These are phyloP conservation scores for Neonectria sp. DNA, from an alignment of 2,329 filamentous ascomycete species.

Conservation along the genomic window DNA sequence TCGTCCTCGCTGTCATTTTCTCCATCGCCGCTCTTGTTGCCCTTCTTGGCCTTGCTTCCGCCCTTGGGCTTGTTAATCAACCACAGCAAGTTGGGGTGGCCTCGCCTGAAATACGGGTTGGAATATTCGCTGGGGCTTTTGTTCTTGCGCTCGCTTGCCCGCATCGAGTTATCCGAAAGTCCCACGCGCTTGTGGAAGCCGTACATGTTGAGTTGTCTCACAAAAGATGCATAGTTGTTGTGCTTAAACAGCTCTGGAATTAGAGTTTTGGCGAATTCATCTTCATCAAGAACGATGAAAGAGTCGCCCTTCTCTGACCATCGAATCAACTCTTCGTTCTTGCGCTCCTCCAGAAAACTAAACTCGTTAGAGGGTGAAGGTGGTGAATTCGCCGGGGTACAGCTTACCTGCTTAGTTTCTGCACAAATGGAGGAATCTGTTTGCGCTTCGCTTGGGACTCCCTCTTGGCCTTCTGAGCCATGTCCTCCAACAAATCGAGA, in stretches of 20 bases:
- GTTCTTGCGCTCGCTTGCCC: slow-evolving; percentile 95
- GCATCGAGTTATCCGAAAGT: slow-evolving; percentile 97
- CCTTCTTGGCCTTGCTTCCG: slow-evolving; percentile 72
- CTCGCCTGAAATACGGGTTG: slow-evolving; percentile 95
- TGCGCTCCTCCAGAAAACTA: slow-evolving; percentile 90
- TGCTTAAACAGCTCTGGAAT: slow-evolving; percentile 99
- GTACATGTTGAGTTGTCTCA: slow-evolving; percentile 96
- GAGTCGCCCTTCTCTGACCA: slow-evolving; percentile 98
- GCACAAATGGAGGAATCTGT: slow-evolving; percentile 97
- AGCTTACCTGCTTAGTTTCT: slow-evolving; percentile 94
- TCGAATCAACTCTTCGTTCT: slow-evolving; percentile 94
- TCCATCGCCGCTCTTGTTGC: slow-evolving; percentile 73
- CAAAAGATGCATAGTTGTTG: slow-evolving; percentile 98
- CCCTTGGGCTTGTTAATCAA: slow-evolving; percentile 96
- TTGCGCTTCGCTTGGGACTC: slow-evolving; percentile 93
- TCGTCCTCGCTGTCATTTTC: slow-evolving; percentile 80
- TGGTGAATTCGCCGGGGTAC: not conserved
- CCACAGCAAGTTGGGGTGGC: slow-evolving; percentile 93
- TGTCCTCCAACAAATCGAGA: slow-evolving; percentile 84
- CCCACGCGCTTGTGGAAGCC: slow-evolving; percentile 97
- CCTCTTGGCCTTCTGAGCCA: slow-evolving; percentile 85
- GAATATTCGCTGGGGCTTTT: slow-evolving; percentile 99
- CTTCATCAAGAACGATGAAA: slow-evolving; percentile 96
- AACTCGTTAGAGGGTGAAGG: slow-evolving; percentile 40
- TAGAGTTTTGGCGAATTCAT: slow-evolving; percentile 97